phyloP scores from a whole-genome alignment of 164 flowering plant genomes.

The Stephania japonica region DNA sequence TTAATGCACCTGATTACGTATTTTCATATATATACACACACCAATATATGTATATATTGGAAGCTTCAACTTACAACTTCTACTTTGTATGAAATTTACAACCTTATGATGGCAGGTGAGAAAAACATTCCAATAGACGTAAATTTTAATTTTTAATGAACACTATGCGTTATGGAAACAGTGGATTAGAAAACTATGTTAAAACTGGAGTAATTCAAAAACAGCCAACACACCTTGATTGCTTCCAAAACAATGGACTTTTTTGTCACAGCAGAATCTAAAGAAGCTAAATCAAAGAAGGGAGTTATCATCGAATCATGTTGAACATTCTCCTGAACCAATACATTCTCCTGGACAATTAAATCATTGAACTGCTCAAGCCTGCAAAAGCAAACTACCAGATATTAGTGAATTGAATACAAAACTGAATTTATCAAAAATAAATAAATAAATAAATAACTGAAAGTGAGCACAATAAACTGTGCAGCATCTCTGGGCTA shows the following conservation, averaged over 20 bases:
- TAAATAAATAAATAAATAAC: too few species aligned
- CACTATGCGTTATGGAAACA: neutral
- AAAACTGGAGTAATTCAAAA: neutral
- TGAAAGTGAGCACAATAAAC: neutral
- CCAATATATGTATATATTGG: too few species aligned
- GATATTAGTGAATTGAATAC: neutral
- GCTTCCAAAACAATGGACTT: conserved; percentile 35
- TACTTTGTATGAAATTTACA: neutral
- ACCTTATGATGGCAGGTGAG: neutral
- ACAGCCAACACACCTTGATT: conserved; percentile 41
- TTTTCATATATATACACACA: neutral
- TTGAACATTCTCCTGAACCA: conserved; percentile 65
- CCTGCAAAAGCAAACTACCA: conserved; percentile 36
- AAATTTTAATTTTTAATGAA: neutral
- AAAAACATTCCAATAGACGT: neutral
- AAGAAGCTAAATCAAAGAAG: conserved; percentile 42
- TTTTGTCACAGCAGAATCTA: conserved; percentile 30
- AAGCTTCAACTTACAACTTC: neutral
- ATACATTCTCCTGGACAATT: conserved; percentile 66
- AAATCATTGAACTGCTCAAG: conserved; percentile 98
- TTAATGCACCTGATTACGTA: too few species aligned
- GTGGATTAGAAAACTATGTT: neutral
- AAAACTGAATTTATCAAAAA: neutral
- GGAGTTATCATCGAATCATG: conserved; percentile 31
- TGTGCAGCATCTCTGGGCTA: neutral